These are phyloP conservation scores for Seiridium unicorne DNA, from an alignment of 2,329 filamentous ascomycete species.

Conservation along the genomic window DNA sequence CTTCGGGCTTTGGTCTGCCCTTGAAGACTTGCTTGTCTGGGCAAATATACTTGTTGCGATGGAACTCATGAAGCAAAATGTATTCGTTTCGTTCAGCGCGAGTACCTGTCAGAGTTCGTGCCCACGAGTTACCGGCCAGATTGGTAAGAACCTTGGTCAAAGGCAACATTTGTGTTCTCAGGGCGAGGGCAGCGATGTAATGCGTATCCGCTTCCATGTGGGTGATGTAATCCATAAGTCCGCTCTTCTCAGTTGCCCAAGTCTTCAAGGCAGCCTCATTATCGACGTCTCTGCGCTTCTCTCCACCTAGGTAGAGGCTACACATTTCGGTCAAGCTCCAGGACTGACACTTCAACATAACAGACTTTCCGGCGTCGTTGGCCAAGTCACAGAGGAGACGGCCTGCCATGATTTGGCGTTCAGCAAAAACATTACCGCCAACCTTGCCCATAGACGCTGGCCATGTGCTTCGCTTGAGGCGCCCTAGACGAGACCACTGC, in stretches of 20 bases:
- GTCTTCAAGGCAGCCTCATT: conserved; percentile 83
- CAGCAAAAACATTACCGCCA: conserved; percentile 87
- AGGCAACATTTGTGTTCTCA: conserved; percentile 88
- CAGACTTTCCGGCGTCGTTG: conserved; percentile 95
- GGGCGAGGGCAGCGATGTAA: conserved; percentile 86
- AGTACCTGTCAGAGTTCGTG: conserved; percentile 90
- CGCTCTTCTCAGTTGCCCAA: conserved; percentile 80
- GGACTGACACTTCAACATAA: conserved; percentile 95
- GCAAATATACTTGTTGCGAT: conserved; percentile 96
- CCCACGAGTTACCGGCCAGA: conserved; percentile 97
- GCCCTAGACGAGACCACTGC: conserved; percentile 90
- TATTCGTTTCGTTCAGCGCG: conserved; percentile 98
- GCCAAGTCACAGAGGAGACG: conserved; percentile 89
- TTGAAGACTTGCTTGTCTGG: conserved; percentile 89
- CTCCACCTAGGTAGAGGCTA: conserved; percentile 76
- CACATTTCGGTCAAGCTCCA: conserved; percentile 99
- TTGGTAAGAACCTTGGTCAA: conserved; percentile 95
- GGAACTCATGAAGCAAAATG: conserved; percentile 96
- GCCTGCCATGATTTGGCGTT: conserved; percentile 85
- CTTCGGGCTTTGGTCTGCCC: conserved; percentile 69
- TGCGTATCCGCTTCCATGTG: conserved; percentile 96
- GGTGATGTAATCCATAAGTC: conserved; percentile 87
- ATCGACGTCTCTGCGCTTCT: conserved; percentile 77
- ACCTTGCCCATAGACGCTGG: conserved; percentile 82
- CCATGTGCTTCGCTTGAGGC: conserved; percentile 82